Evolutionary conservation across 108 stramenopile genomes (phyloP), one percentile per base, ranked within the genome.

Genomic region (Fragilariopsis cylindrus): DNA sequence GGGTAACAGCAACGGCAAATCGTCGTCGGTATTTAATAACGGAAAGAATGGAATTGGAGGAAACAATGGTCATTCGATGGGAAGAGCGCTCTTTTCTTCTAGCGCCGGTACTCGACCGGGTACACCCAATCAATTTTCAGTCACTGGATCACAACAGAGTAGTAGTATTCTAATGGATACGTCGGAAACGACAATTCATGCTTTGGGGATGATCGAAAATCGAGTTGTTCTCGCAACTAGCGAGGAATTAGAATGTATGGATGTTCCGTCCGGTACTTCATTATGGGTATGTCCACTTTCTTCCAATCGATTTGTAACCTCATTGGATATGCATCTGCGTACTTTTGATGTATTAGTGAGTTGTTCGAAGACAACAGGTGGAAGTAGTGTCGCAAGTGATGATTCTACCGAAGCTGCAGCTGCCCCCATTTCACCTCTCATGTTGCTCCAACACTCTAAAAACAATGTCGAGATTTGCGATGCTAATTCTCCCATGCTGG

Each of bases 381-480:
- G 65, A 19, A 13, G 62, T 44, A 30, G 30, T 30, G 30, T 30
- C 30, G 30, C 30, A 30, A 53, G 15, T n/a, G 52, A 53, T n/a
- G 52, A 15, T 15, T 18, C 60, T 30, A 16, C 60, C 16, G n/a
- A 13, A 13, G 13, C 56, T 57, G n/a, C 19, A n/a, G 69, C 70
- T 66, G 65, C 65, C 7, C 70, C 39, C 45, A 39, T 21, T 40
- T 57, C 70, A 9, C 70, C 79, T 13, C 67, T 80, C 60, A 74
- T 80, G 74, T 45, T 80, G 50, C 70, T 80, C 46, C 73, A 80
- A 48, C 79, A 80, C 48, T 74, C 79, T 47, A 44, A 75, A 47
- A 66, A 71, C 70, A 80, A 80, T n/a, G 69, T 80, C 5, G 79
- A 80, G 55, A 73, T 80, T 4, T 80, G 79, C 54, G 79, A 80